A percentile compares a stretch with the other conserved stretches of the same genome.
phyloP scores from a whole-genome alignment of 768 basidiomycete genomes.

The Lactifluus subvellereus region DNA sequence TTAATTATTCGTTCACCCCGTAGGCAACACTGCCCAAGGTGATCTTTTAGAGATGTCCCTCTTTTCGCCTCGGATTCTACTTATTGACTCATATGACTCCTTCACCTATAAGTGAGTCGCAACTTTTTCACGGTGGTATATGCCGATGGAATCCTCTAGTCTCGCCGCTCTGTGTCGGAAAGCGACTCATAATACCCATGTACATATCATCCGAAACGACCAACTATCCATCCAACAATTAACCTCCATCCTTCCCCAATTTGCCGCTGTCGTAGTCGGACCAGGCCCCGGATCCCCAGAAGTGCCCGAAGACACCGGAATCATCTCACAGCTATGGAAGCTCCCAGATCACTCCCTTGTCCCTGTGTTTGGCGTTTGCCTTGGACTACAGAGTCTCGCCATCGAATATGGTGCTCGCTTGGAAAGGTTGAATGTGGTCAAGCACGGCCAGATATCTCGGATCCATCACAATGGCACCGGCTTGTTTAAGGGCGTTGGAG shows the following conservation, averaged over 20 bases:
- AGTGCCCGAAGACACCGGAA: constrained; percentile 53
- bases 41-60: constrained; percentile 27
- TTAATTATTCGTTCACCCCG: not conserved
- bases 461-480: constrained; percentile 54
- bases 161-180: constrained; percentile 65
- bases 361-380: constrained; percentile 79
- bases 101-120: constrained; percentile 86
- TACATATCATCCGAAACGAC: constrained; percentile 75
- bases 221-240: constrained; percentile 46
- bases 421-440: constrained; percentile 59
- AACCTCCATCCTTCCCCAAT: constrained; percentile 48
- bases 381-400: constrained; percentile 74
- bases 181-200: constrained; percentile 52
- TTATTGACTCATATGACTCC: constrained; percentile 82
- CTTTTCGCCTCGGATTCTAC: constrained; percentile 47
- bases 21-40: not conserved
- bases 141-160: constrained; percentile 33
- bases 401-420: constrained; percentile 58
- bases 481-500: constrained; percentile 53
- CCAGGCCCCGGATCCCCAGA: constrained; percentile 79
- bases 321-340: constrained; percentile 68
- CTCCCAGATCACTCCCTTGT: constrained; percentile 45
- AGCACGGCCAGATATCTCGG: constrained; percentile 69
- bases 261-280: constrained; percentile 67
- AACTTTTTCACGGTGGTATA: not conserved